Evolutionary conservation across 208 protist genomes (phyloP), one percentile per base, ranked within the genome.

Genomic region (Crithidia mellificae): DNA sequence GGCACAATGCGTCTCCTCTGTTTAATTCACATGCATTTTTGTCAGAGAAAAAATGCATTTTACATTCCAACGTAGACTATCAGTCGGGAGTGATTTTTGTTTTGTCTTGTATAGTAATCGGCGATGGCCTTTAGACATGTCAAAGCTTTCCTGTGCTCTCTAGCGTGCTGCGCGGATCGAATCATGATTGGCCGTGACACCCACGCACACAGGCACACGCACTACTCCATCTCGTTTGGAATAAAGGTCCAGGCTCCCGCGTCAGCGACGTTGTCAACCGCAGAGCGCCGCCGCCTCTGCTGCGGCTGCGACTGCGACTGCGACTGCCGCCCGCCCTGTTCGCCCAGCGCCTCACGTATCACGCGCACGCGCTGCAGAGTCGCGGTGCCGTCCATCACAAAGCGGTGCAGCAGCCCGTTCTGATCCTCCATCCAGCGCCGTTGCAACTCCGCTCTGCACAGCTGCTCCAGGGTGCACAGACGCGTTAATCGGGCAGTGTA

Each of bases 311-410:
- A 14, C 15, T 24, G 3, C n/a, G n/a, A n/a, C 12, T 34, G 36
- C n/a, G 22, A 27, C 32, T 5, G 20, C 53, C 39, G 22, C 41
- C 22, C 27, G 20, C 2, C 11, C 11, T 49, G n/a, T 11, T 22
- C 12, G 24, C 7, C 41, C 6, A 17, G 41, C 7, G 4, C 53
- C 19, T 34, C 53, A 3, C 6, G 17, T 19, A 19, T 36, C 20
- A 27, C 29, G 5, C 39, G 43, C 44, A 51, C 56, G 36, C 50
- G 9, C 49, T 66, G 61, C 44, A 80, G 36, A 19, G 57, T 12
- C 3, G 52, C 63, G 19, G 75, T 80, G 44, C 75, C 75, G 36
- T 80, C 69, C 0, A 80, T 47, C 15, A 80, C 49, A 32, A 80
- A 80, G 32, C 41, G 34, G 59, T 76, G 75, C 55, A 80, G 69